Conservation (phyloP, 2,329 filamentous ascomycete genomes). For the Parastagonospora avenae region DNA sequence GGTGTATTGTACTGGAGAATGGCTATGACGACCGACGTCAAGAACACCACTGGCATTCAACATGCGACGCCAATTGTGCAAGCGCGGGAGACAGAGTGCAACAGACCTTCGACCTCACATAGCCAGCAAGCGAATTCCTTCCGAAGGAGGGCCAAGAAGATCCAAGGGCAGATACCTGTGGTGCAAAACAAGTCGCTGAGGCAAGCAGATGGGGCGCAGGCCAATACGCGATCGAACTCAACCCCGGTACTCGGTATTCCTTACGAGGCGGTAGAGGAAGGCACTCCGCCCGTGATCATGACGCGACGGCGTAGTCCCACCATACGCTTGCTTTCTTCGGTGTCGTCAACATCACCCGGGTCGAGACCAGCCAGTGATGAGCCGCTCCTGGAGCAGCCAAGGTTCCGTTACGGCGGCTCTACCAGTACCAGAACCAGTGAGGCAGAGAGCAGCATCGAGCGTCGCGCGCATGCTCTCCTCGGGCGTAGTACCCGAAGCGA, state of each 20-base stretch:
- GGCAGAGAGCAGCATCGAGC: constrained; percentile 19
- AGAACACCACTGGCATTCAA: constrained; percentile 20
- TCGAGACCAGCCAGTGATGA: constrained; percentile 3
- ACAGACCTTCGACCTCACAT: constrained; percentile 20
- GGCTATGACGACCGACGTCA: constrained; percentile 10
- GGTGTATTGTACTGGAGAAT: constrained; percentile 42
- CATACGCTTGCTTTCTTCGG: constrained; percentile 8
- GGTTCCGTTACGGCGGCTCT: constrained; percentile 11
- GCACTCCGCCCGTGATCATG: constrained; percentile 6
- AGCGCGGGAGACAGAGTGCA: constrained; percentile 4
- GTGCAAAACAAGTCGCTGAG: constrained; percentile 24
- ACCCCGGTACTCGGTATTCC: constrained; percentile 27
- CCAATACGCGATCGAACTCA: constrained; percentile 30
- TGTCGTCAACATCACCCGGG: constrained; percentile 4
- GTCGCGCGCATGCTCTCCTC: constrained; percentile 19
- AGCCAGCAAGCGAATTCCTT: constrained; percentile 30
- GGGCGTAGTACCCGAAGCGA: constrained; percentile 10
- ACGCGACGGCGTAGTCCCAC: constrained; percentile 7
- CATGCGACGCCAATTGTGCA: constrained; percentile 34
- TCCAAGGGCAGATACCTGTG: constrained; percentile 38
- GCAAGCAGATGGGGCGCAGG: constrained; percentile 12
- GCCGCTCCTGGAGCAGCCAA: constrained; percentile 2
- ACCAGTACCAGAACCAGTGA: constrained; percentile 17
- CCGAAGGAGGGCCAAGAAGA: constrained; percentile 33
- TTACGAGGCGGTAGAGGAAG: constrained; percentile 15